Conservation (phyloP, 768 basidiomycete species). For the Trametes villosa region DNA sequence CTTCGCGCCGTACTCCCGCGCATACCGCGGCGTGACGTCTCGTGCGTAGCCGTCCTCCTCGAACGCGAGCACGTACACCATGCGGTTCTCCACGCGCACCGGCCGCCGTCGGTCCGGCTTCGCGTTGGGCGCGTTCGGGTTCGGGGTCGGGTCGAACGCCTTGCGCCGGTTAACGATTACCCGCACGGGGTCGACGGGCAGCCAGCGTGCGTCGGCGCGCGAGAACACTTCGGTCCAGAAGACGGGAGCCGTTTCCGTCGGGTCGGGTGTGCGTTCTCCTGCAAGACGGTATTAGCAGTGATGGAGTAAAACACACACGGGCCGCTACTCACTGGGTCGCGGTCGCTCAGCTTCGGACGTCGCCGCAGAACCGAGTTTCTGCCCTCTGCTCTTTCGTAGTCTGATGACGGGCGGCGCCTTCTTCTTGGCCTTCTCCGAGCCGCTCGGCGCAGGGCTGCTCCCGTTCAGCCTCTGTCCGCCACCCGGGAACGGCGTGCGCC, state of each 20-base stretch:
- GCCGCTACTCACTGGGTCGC: conserved; percentile 13
- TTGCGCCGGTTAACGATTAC: conserved; percentile 79
- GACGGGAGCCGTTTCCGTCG: conserved; percentile 73
- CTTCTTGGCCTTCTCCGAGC: conserved; percentile 58
- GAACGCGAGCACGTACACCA: conserved; percentile 91
- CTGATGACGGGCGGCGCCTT: conserved; percentile 59
- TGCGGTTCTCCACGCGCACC: conserved; percentile 67
- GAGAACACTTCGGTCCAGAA: conserved; percentile 99
- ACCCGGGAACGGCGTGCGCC: conserved; percentile 38
- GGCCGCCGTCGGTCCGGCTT: conserved; percentile 23
- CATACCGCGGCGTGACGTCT: conserved; percentile 92
- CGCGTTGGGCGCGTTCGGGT: conserved; percentile 20
- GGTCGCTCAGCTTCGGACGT: conserved; percentile 9
- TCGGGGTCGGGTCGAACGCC: conserved; percentile 72
- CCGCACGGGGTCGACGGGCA: conserved; percentile 90
- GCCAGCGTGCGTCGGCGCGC: conserved; percentile 87
- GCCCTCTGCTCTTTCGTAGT: conserved; percentile 58
- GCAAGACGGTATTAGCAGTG: conserved; percentile 14
- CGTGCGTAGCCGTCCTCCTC: conserved; percentile 94
- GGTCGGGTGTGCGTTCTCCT: conserved; percentile 49
- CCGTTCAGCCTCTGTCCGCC: conserved; percentile 46
- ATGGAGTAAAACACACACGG: neutral
- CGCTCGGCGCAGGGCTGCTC: conserved; percentile 36
- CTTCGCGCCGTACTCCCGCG: conserved; percentile 77
- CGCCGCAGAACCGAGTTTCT: conserved; percentile 41